Evolutionary conservation across 768 basidiomycete genomes (phyloP).

Genomic region (Lentinula aciculospora): DNA sequence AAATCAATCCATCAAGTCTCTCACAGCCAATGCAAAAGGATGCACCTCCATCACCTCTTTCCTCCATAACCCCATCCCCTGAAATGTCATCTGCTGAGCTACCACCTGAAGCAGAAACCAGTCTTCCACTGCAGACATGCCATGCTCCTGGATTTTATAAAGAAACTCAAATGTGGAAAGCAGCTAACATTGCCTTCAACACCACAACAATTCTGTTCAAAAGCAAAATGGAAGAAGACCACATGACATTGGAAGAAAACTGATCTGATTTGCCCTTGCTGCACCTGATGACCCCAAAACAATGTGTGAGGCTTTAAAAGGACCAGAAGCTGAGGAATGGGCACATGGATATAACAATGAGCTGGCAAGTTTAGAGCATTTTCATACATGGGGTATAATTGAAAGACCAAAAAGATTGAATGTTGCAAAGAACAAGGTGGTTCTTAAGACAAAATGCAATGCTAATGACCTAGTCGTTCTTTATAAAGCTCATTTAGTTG

Average conservation of each 20-base stretch:
- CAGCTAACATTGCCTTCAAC: not conserved
- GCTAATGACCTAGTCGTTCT: constrained; percentile 12
- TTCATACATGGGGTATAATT: constrained; percentile 16
- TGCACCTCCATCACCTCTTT: not conserved
- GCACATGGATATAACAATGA: constrained; percentile 3
- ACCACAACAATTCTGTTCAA: no score
- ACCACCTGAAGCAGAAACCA: no score
- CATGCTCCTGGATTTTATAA: not conserved
- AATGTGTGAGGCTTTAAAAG: not conserved
- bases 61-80: not conserved
- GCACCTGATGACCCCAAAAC: not conserved
- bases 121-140: not conserved
- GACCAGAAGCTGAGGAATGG: constrained; percentile 3
- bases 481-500: constrained; percentile 20
- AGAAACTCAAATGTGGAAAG: not conserved
- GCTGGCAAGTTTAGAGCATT: constrained; percentile 7
- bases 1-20: not conserved
- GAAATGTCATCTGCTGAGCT: not conserved
- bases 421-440: constrained; percentile 15
- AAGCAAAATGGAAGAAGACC: no score
- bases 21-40: not conserved
- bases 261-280: not conserved
- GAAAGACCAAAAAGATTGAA: constrained; percentile 18
- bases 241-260: no score
- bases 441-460: constrained; percentile 13